These are phyloP conservation scores for Coemansia sp. DNA, from an alignment of 192 early-diverging fungal genomes.

Conservation along the genomic window DNA sequence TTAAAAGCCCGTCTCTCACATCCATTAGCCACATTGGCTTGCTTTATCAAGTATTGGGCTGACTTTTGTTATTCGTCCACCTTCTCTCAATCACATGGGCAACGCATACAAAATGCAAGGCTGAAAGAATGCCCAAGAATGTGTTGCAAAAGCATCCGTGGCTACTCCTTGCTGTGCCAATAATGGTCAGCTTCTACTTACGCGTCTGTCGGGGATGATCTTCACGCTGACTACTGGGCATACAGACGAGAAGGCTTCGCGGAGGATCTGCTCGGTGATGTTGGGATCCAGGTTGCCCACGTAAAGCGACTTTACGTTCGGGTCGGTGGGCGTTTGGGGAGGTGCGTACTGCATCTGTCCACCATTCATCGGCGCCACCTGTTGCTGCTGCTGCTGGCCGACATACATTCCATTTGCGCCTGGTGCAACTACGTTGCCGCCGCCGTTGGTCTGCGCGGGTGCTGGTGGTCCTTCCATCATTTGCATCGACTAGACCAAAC, in stretches of 20 bases:
- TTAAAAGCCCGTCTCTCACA: no score
- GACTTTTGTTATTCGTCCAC: no score
- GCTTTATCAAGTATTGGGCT: not conserved
- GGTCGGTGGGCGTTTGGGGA: conserved; percentile 22
- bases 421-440: conserved; percentile 7
- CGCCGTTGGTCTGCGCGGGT: conserved; percentile 20
- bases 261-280: conserved; percentile 70
- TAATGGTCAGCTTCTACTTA: conserved; percentile 22
- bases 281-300: conserved; percentile 85
- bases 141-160: conserved; percentile 9
- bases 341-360: conserved; percentile 45
- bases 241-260: conserved; percentile 70
- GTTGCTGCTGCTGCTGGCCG: conserved; percentile 36
- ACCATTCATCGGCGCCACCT: conserved; percentile 27
- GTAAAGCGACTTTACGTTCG: conserved; percentile 66
- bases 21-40: not conserved
- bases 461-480: conserved; percentile 45
- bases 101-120: not conserved
- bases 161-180: no score
- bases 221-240: conserved; percentile 70
- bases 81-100: not conserved
- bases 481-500: conserved; percentile 15
- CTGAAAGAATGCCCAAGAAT: conserved; percentile 7
- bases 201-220: conserved; percentile 75
- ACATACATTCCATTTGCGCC: conserved; percentile 32